Evolutionary conservation across 2,329 filamentous ascomycete species (phyloP).

Genomic region (Orbilia javanica): DNA sequence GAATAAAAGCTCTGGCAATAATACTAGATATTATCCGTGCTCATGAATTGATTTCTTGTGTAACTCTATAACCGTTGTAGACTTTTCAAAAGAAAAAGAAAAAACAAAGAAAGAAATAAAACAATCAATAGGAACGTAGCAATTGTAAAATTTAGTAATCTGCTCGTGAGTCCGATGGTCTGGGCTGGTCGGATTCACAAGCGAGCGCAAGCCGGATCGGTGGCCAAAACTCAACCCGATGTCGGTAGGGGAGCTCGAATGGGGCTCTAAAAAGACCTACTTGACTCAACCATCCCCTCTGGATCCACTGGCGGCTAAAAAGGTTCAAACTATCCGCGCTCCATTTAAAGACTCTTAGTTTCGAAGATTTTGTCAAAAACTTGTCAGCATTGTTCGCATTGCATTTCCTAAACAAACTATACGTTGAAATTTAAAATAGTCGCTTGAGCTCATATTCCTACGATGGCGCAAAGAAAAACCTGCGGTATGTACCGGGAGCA

Average conservation of each 20-base stretch:
- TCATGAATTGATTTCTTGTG: not conserved
- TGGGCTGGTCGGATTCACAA: constrained; percentile 16
- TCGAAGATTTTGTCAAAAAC: not conserved
- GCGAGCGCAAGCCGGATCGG: constrained; percentile 28
- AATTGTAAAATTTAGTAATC: not conserved
- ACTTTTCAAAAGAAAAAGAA: not conserved
- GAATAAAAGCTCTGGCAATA: constrained; percentile 59
- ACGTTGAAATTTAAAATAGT: not conserved
- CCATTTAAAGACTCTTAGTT: constrained; percentile 3
- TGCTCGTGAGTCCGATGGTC: constrained; percentile 10
- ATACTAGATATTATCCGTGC: constrained; percentile 54
- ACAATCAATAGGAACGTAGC: constrained; percentile 1
- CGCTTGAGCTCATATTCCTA: not conserved
- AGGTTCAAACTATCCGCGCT: constrained; percentile 1
- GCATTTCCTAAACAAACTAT: not conserved
- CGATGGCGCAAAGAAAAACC: constrained; percentile 51
- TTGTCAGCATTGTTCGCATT: not conserved
- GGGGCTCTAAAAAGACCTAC: not conserved
- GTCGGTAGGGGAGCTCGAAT: constrained; percentile 46
- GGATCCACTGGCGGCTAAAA: constrained; percentile 35
- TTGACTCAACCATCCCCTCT: constrained; percentile 35
- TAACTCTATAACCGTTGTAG: not conserved
- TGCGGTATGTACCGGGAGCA: constrained; percentile 36
- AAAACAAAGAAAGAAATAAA: not conserved
- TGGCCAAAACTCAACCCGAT: constrained; percentile 53